These are phyloP conservation scores for Syzygium oleosum DNA, from an alignment of 345 rosid species.

Conservation along the genomic window DNA sequence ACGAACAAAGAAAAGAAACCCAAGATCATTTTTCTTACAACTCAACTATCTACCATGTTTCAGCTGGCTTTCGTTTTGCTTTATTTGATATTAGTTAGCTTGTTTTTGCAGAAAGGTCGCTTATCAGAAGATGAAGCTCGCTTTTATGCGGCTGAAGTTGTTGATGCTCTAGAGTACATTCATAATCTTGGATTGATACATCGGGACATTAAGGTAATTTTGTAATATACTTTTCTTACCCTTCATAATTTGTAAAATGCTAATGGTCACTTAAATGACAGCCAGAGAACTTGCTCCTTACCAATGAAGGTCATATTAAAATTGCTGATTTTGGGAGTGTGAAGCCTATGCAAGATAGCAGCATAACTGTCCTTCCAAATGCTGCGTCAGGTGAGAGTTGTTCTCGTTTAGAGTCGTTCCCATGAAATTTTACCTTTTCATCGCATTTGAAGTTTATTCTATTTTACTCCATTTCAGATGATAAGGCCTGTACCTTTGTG, in stretches of 20 bases:
- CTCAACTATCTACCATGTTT: background rate
- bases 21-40: background rate
- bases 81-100: background rate
- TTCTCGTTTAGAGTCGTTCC: background rate
- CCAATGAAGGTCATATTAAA: slow-evolving; percentile 79
- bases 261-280: slow-evolving; percentile 31
- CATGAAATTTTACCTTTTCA: background rate
- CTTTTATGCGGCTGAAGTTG: slow-evolving; percentile 84
- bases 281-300: slow-evolving; percentile 93
- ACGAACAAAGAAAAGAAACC: background rate
- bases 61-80: background rate
- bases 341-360: slow-evolving; percentile 94
- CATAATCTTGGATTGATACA: slow-evolving; percentile 89
- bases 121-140: slow-evolving; percentile 86
- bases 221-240: background rate
- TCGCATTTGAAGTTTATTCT: background rate
- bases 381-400: slow-evolving; percentile 70
- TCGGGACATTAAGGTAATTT: slow-evolving; percentile 88
- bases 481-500: slow-evolving; percentile 89
- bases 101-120: slow-evolving; percentile 62
- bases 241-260: background rate
- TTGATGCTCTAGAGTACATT: slow-evolving; percentile 95
- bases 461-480: slow-evolving; percentile 40
- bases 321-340: slow-evolving; percentile 99
- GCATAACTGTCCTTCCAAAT: slow-evolving; percentile 82